phyloP scores from a whole-genome alignment of 1,284 basidiomycete genomes.

The Ceratobasidium sp. region DNA sequence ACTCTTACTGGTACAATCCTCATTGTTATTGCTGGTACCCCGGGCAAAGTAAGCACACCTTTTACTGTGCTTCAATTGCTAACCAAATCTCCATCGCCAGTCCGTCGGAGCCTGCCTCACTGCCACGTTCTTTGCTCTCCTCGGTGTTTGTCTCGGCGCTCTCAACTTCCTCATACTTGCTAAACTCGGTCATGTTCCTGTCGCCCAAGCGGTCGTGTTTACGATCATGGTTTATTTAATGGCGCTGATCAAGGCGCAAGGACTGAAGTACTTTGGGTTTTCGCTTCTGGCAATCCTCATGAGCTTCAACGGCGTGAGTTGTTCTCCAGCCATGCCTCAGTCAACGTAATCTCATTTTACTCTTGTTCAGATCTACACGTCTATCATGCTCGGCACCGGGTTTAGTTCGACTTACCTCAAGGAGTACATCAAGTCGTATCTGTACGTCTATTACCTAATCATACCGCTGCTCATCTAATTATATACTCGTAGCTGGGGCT shows the following conservation, averaged over 20 bases:
- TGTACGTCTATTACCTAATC: conserved; percentile 43
- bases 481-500: conserved; percentile 48
- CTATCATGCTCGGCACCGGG: conserved; percentile 43
- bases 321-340: no score
- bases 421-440: conserved; percentile 53
- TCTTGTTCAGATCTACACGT: conserved; percentile 19
- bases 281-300: conserved; percentile 52
- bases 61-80: neutral
- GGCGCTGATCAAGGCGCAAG: conserved; percentile 49
- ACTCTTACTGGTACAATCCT: conserved; percentile 47
- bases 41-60: conserved; percentile 48
- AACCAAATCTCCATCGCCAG: conserved; percentile 42
- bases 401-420: conserved; percentile 50
- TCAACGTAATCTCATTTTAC: no score
- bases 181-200: conserved; percentile 49
- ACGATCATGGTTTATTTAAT: conserved; percentile 52
- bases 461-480: neutral
- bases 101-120: conserved; percentile 46
- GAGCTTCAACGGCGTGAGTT: conserved; percentile 45
- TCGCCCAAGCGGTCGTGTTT: conserved; percentile 55
- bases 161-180: conserved; percentile 53
- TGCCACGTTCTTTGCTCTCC: conserved; percentile 47
- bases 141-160: conserved; percentile 51
- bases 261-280: conserved; percentile 51
- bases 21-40: conserved; percentile 51